These are phyloP conservation scores for Penicillium aurantiogriseum DNA, from an alignment of 2,329 filamentous ascomycete species.

Conservation along the genomic window DNA sequence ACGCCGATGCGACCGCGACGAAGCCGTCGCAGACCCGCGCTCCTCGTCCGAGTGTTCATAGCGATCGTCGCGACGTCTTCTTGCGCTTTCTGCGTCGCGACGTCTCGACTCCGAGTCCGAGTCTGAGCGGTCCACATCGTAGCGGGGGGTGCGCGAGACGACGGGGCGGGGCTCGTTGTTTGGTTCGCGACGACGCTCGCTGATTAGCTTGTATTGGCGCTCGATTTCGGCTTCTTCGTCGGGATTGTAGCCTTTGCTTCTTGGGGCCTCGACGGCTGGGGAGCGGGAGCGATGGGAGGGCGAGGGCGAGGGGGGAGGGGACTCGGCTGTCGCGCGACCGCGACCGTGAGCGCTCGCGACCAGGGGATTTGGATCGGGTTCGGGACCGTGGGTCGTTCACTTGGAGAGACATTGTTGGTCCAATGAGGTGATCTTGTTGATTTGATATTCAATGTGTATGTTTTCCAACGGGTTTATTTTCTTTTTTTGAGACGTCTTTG, in stretches of 20 bases:
- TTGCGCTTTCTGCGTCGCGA: conserved; percentile 7
- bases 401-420: conserved; percentile 36
- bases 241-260: conserved; percentile 12
- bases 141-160: conserved; percentile 17
- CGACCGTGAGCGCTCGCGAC: conserved; percentile 45
- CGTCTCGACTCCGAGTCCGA: conserved; percentile 20
- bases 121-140: conserved; percentile 24
- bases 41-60: conserved; percentile 29
- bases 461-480: neutral
- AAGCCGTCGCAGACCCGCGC: conserved; percentile 12
- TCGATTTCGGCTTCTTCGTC: conserved; percentile 25
- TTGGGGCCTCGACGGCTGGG: conserved; percentile 19
- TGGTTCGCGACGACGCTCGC: conserved; percentile 10
- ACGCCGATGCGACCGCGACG: conserved; percentile 21
- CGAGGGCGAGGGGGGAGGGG: conserved; percentile 31
- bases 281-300: conserved; percentile 27
- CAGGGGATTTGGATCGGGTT: conserved; percentile 47
- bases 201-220: conserved; percentile 22
- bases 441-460: neutral
- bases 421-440: conserved; percentile 5
- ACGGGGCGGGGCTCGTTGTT: conserved; percentile 1
- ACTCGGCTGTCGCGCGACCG: conserved; percentile 43
- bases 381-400: conserved; percentile 44
- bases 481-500: neutral
- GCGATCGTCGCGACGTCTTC: conserved; percentile 22